These are phyloP conservation scores for maize (Zea mays) DNA, from an alignment of 176 grass and related monocot genomes.

Conservation along the genomic window DNA sequence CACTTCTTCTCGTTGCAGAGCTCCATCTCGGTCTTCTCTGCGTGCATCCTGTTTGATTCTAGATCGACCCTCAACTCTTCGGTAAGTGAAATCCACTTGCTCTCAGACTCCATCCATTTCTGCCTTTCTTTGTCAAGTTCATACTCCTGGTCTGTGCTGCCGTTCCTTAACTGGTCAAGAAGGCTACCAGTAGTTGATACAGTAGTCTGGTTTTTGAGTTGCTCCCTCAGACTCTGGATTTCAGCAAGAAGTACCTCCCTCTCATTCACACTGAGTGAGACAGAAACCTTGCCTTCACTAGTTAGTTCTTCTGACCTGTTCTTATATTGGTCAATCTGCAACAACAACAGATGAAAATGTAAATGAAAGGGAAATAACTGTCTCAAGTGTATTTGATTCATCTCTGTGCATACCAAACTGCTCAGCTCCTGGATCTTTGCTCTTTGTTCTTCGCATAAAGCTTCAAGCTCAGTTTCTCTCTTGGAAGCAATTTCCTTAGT, in stretches of 20 bases:
- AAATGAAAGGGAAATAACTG: constrained; percentile 22
- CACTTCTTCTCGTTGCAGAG: constrained; percentile 79
- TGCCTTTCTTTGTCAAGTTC: constrained; percentile 78
- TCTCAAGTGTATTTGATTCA: constrained; percentile 20
- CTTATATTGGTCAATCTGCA: constrained; percentile 67
- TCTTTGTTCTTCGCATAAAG: constrained; percentile 80
- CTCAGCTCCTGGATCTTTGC: constrained; percentile 70
- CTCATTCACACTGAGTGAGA: constrained; percentile 32
- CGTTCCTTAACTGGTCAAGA: constrained; percentile 80
- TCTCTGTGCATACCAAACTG: constrained; percentile 50
- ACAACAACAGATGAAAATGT: constrained; percentile 32
- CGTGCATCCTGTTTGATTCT: constrained; percentile 71
- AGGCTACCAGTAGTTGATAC: constrained; percentile 50
- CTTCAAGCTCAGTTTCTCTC: constrained; percentile 81
- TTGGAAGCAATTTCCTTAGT: constrained; percentile 37
- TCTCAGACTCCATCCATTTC: constrained; percentile 93
- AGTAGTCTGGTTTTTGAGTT: constrained; percentile 43
- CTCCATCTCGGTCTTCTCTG: constrained; percentile 78
- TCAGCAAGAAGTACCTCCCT: constrained; percentile 49
- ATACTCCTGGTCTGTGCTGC: constrained; percentile 46
- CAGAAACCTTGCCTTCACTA: constrained; percentile 22
- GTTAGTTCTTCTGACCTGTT: constrained; percentile 32
- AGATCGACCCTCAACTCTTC: constrained; percentile 88
- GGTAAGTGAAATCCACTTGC: constrained; percentile 90
- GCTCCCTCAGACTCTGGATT: constrained; percentile 55